Evolutionary conservation across 768 basidiomycete genomes (phyloP), one percentile per base, ranked within the genome.

Genomic region (Trametes sanguinea): DNA sequence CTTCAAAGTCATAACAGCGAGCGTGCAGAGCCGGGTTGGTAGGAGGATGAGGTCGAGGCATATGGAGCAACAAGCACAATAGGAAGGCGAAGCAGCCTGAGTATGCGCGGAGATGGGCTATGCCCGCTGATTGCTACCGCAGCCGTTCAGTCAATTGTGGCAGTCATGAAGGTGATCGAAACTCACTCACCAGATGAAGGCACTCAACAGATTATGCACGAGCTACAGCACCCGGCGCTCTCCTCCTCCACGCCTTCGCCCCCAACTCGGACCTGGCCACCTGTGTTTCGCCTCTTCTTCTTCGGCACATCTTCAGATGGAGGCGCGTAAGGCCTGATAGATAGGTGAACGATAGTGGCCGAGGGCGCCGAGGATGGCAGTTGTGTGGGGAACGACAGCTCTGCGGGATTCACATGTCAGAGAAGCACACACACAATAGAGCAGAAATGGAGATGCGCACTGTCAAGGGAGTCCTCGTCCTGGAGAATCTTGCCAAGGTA

Each of bases 401-500:
- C 76, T 76, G 64, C 14, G 39, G 22, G 27, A 44, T 9, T 9
- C 29, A 13, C 30, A 30, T 47, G 30, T 53, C 40, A 40, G 58
- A 27, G 30, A 10, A 43, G 54, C 35, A 16, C 27, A 42, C 51
- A 14, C 46, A 45, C 73, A 9, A n/a, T 42, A 45, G 29, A 50
- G 30, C 30, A 54, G 17, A 1, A 42, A 8, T 16, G 10, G 14
- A 33, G 61, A 32, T 16, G 77, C 86, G 68, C 65, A 90, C 89
- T 82, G 16, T 78, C 72, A 14, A 93, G 77, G 2, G 87, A 89
- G 57, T 92, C 90, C 33, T 93, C 91, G 68, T 93, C 91, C 69
- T 91, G 90, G n/a, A 92, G 74, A 71, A 93, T 87, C 73, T 85
- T 86, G 40, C 91, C 91, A 5, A 92, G 76, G 72, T 92, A 87